A percentile compares a stretch with the other conserved stretches of the same genome.
Evolutionary conservation across 805 yeast species (phyloP).

Genomic region (Candida tibetensis): DNA sequence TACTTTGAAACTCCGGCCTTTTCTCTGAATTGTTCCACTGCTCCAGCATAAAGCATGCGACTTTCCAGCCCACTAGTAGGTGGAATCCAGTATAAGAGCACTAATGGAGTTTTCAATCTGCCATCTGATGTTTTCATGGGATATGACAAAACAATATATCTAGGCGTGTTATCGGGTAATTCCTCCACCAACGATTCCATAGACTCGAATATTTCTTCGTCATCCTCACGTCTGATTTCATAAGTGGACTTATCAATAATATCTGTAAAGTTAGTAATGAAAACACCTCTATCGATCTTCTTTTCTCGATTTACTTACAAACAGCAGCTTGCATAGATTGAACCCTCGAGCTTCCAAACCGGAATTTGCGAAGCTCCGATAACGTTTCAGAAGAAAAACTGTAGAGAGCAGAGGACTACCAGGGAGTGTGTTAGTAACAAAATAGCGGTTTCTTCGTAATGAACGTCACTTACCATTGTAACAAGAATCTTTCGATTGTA

Average conservation of each 20-base stretch:
- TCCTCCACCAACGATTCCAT: conserved; percentile 69
- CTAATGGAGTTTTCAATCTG: conserved; percentile 67
- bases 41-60: conserved; percentile 90
- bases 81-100: conserved; percentile 85
- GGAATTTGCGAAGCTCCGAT: conserved; percentile 62
- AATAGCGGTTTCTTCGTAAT: too few species aligned
- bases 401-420: conserved; percentile 49
- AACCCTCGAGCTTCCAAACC: conserved; percentile 68
- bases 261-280: conserved; percentile 30
- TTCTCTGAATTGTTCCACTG: conserved; percentile 73
- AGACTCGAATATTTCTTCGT: conserved; percentile 44
- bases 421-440: too few species aligned
- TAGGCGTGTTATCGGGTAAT: conserved; percentile 77
- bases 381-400: conserved; percentile 61
- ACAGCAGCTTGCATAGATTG: conserved; percentile 59
- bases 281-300: not conserved
- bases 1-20: conserved; percentile 73
- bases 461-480: too few species aligned
- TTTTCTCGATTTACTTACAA: conserved; percentile 45
- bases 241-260: conserved; percentile 55
- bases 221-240: conserved; percentile 49
- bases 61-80: conserved; percentile 77
- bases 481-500: too few species aligned
- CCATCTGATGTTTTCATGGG: conserved; percentile 73
- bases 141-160: conserved; percentile 72